Evolutionary conservation across 1,139 yeast genomes (phyloP).

Genomic region (Zhuliangozyma parablackwelliae): DNA sequence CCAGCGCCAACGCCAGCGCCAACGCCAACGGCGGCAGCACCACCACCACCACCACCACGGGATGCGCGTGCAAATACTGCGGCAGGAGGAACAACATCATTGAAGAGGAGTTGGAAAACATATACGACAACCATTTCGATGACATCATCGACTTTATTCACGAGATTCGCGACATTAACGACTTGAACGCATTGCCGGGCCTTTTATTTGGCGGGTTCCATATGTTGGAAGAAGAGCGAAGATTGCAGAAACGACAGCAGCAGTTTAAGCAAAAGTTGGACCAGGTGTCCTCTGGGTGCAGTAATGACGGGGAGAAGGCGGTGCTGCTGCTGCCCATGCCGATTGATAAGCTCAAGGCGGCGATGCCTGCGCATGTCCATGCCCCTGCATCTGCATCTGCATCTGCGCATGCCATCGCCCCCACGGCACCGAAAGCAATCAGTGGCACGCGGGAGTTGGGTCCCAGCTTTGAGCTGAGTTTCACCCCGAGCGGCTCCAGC

Average conservation of each 20-base stretch:
- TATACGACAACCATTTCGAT: slow-evolving; percentile 57
- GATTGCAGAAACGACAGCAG: slow-evolving; percentile 26
- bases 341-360: neutral
- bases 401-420: neutral
- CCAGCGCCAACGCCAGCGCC: slow-evolving; percentile 7
- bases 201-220: slow-evolving; percentile 38
- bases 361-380: no score
- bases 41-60: slow-evolving; percentile 4
- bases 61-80: slow-evolving; percentile 75
- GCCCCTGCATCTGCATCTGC: no score
- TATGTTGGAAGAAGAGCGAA: slow-evolving; percentile 36
- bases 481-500: slow-evolving; percentile 1
- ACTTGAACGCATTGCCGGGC: slow-evolving; percentile 38
- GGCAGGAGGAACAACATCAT: slow-evolving; percentile 71
- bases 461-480: neutral
- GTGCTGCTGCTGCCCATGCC: no score
- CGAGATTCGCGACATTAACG: slow-evolving; percentile 38
- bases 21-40: slow-evolving; percentile 1
- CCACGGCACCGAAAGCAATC: neutral
- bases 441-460: neutral
- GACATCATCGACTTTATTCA: slow-evolving; percentile 39
- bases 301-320: neutral
- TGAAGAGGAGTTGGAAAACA: slow-evolving; percentile 66
- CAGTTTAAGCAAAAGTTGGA: slow-evolving; percentile 14
- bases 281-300: slow-evolving; percentile 1